Evolutionary conservation across 495 filamentous ascomycete genomes (phyloP), one percentile per base, ranked within the genome.

Genomic region (Penicillium verhagenii): DNA sequence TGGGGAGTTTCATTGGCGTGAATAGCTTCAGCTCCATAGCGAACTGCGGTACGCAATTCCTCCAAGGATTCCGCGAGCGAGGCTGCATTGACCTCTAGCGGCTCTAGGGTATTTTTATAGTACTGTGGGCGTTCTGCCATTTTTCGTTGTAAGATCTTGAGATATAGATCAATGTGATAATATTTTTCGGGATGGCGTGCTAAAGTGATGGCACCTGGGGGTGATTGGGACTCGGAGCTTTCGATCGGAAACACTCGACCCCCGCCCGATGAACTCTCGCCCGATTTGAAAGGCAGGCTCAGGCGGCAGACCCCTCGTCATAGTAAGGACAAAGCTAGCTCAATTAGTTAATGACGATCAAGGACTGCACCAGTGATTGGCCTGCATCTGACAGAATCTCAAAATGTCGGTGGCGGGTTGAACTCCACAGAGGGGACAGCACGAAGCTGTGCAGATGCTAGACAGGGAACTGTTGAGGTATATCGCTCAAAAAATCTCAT

Each of bases 71-170:
- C 25, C 1, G 47, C 9, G 3, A 67, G 57, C 3, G 65, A 56
- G 18, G 29, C 39, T 1, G 56, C 14, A 47, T 63, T 55, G 24
- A 67, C 38, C 10, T 45, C 31, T n/a, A 58, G 47, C 7, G 52
- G 59, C 21, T 25, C 47, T 29, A 67, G 43, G 2, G 53, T 56
- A 44, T 70, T 67, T 43, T 63, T 33, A 46, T 63, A 67, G 53
- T 59, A 70, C 37, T 64, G 67, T 3, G 67, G 67, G 16, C 59
- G 67, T n/a, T 65, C 47, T n/a, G 37, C 18, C 67, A 70, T 70
- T 3, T 2, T 52, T 26, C 23, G 48, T 47, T 3, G 47, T 35
- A 43, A 55, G 33, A 6, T 44, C 33, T 35, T n/a, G 33, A n/a
- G n/a, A n/a, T 16, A 29, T 14, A 19, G 21, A 23, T 48, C 14